phyloP scores from a whole-genome alignment of 768 basidiomycete species.

The Neoboletus brunneissimus region DNA sequence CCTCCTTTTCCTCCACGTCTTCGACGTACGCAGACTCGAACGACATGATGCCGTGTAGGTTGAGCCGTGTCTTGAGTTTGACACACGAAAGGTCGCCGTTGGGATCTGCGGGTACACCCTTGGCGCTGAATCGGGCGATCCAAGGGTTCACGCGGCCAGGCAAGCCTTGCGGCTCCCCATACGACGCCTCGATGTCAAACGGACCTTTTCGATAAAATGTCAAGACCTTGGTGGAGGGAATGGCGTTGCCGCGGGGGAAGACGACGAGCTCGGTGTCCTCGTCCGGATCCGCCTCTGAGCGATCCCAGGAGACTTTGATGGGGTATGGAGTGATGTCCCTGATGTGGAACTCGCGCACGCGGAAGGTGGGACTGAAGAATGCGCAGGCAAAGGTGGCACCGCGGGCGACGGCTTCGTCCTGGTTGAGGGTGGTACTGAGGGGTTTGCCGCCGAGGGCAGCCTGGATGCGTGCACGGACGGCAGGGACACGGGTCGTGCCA shows the following conservation, averaged over 20 bases:
- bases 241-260: slow-evolving; percentile 78
- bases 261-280: slow-evolving; percentile 92
- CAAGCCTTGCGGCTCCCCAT: slow-evolving; percentile 67
- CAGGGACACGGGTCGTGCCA: slow-evolving; percentile 89
- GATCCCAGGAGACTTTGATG: slow-evolving; percentile 88
- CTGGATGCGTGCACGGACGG: slow-evolving; percentile 86
- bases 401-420: slow-evolving; percentile 95
- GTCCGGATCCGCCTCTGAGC: slow-evolving; percentile 67
- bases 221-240: slow-evolving; percentile 94
- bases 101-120: slow-evolving; percentile 67
- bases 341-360: slow-evolving; percentile 91
- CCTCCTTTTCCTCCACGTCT: slow-evolving; percentile 77
- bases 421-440: slow-evolving; percentile 93
- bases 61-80: slow-evolving; percentile 88
- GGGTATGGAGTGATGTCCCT: slow-evolving; percentile 86
- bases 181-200: slow-evolving; percentile 86
- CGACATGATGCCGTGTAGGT: slow-evolving; percentile 80
- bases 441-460: slow-evolving; percentile 76
- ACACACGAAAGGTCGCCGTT: slow-evolving; percentile 76
- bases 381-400: slow-evolving; percentile 97
- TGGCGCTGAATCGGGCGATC: slow-evolving; percentile 79
- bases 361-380: slow-evolving; percentile 96
- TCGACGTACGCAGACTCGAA: slow-evolving; percentile 88
- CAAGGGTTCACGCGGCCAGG: slow-evolving; percentile 84
- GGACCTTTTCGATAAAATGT: slow-evolving; percentile 88